Evolutionary conservation across 2,329 filamentous ascomycete genomes (phyloP), one percentile per base, ranked within the genome.

Genomic region (Zasmidium citrigriseum): DNA sequence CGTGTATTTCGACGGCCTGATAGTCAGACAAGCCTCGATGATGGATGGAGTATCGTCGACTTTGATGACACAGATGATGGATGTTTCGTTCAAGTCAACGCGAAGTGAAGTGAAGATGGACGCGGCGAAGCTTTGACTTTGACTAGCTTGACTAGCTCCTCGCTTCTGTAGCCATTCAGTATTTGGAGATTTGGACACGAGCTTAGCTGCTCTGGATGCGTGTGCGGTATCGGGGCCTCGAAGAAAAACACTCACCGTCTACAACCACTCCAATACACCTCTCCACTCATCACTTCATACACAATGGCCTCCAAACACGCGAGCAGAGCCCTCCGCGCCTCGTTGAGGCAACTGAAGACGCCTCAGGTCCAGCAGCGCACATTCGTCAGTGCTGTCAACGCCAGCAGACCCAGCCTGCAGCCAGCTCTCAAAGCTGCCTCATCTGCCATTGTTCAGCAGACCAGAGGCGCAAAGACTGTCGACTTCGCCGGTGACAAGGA

Each of bases 401-500:
- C 79, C 69, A 76, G 75, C 62, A 74, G 75, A 66, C 66, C 75
- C 54, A 73, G 76, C 55, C 73, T 77, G 67, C 73, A 76, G 62
- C 75, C 77, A 63, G 76, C 77, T 51, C 77, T 77, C 68, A 78
- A 77, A 69, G 74, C 77, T 34, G 75, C 76, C 66, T 75, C 79
- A 54, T 73, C 75, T 58, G 69, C 76, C 44, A 73, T 78, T 51
- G 74, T 86, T 77, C 64, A 67, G 57, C 89, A 91, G 83, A 82
- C 85, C 68, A 89, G 95, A 75, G 95, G 95, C 78, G 81, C 96
- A 75, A 98, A 99, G 91, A 97, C 93, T 71, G 93, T 99, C 79
- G 93, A 98, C 87, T 99, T 99, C 79, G 95, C 95, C 69, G 95
- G 92, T 73, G 84, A 85, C 76, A 93, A 96, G 83, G 95, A 99